Conservation (phyloP, 1,139 yeast species). For the Kluyveromyces marxianus region DNA sequence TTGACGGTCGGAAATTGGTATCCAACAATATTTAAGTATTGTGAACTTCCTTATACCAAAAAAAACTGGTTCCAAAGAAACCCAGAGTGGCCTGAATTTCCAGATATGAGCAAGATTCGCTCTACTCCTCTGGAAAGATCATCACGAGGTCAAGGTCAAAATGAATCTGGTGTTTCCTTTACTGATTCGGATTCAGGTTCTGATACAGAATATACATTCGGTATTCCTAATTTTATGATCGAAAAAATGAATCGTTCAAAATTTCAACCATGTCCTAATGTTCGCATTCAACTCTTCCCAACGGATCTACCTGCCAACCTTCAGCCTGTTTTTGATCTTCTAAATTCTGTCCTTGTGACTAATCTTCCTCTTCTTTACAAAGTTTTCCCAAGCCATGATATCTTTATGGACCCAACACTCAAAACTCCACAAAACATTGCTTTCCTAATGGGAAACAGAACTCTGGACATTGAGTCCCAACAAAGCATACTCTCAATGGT, state of each 20-base stretch:
- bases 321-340: conserved; percentile 17
- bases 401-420: conserved; percentile 22
- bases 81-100: conserved; percentile 11
- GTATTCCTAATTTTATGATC: conserved; percentile 1
- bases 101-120: not conserved
- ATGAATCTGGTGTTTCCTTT: too few species aligned
- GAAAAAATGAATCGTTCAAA: conserved; percentile 1
- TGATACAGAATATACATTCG: not conserved
- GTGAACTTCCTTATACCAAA: conserved; percentile 26
- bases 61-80: conserved; percentile 21
- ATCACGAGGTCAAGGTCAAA: not conserved
- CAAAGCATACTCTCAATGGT: conserved; percentile 7
- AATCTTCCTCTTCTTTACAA: conserved; percentile 24
- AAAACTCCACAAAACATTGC: conserved; percentile 18
- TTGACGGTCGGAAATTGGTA: conserved; percentile 25
- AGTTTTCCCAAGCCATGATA: conserved; percentile 26
- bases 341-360: conserved; percentile 20
- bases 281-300: conserved; percentile 1
- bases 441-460: conserved; percentile 1
- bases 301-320: conserved; percentile 9
- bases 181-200: not conserved
- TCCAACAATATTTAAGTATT: conserved; percentile 24
- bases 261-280: not conserved
- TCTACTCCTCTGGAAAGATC: not conserved
- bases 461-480: conserved; percentile 11